Conservation (phyloP, 225 moss, liverwort and hornwort species). For the Takakia lepidozioides region DNA sequence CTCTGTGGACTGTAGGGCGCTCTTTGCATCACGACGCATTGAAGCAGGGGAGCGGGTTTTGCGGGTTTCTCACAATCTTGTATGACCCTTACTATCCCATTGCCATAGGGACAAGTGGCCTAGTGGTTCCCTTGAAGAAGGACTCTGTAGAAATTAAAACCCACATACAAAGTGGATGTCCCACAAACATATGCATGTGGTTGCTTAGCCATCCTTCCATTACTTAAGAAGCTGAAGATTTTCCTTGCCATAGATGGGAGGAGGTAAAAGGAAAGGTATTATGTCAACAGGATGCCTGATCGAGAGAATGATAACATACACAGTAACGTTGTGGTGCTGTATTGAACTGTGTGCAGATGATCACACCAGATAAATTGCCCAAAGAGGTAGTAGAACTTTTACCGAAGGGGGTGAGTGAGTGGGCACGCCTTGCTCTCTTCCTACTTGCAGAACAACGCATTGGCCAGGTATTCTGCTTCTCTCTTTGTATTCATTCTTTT, state of each 20-base stretch:
- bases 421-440: slow-evolving; percentile 88
- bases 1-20: slow-evolving; percentile 35
- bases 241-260: no score
- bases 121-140: no score
- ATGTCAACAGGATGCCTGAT: no score
- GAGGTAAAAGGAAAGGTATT: no score
- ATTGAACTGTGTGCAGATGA: slow-evolving; percentile 47
- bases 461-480: slow-evolving; percentile 49
- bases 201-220: no score
- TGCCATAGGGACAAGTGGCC: no score
- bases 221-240: no score
- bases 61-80: slow-evolving; percentile 77
- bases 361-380: slow-evolving; percentile 80
- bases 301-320: no score
- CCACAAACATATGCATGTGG: no score
- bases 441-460: slow-evolving; percentile 76
- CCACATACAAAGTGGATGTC: no score
- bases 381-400: slow-evolving; percentile 55
- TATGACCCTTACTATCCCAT: slow-evolving; percentile 14
- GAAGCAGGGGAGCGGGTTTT: slow-evolving; percentile 69
- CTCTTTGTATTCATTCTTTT: neutral
- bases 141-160: no score
- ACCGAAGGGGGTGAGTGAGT: slow-evolving; percentile 73
- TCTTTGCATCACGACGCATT: slow-evolving; percentile 76
- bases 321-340: no score